Conservation (phyloP, 2,329 filamentous ascomycete genomes). For the Stagonosporopsis chrysanthemi region DNA sequence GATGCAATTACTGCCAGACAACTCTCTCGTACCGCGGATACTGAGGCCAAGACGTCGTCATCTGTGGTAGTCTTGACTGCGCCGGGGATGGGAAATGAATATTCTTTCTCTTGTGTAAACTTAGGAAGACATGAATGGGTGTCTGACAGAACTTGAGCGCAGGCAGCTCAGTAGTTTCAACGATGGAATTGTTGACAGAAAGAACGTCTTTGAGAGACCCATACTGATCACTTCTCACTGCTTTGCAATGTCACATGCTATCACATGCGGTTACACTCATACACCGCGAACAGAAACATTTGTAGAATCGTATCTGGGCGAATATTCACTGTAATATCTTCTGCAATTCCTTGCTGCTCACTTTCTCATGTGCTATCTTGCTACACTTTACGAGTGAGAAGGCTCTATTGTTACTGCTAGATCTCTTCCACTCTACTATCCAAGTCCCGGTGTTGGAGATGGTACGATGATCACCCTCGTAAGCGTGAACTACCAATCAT, state of each 20-base stretch:
- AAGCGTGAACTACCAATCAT: neutral
- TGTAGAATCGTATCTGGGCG: neutral
- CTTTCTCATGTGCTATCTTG: too few species aligned
- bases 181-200: neutral
- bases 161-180: neutral
- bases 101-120: neutral
- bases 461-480: neutral
- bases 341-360: neutral
- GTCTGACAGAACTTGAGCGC: neutral
- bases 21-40: neutral
- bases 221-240: neutral
- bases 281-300: neutral
- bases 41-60: neutral
- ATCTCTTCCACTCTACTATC: neutral
- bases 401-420: neutral
- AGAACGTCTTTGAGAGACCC: neutral
- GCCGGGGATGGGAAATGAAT: too few species aligned
- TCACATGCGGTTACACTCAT: neutral
- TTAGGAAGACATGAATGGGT: neutral
- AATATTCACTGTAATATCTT: neutral
- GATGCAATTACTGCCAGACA: slow-evolving; percentile 1
- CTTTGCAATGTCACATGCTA: neutral
- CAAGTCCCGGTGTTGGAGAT: neutral
- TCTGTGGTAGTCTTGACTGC: neutral
- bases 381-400: neutral